A percentile compares a stretch with the other conserved stretches of the same genome.
Conservation (phyloP, 1,284 basidiomycete genomes). For the Trichosporon faecale region DNA sequence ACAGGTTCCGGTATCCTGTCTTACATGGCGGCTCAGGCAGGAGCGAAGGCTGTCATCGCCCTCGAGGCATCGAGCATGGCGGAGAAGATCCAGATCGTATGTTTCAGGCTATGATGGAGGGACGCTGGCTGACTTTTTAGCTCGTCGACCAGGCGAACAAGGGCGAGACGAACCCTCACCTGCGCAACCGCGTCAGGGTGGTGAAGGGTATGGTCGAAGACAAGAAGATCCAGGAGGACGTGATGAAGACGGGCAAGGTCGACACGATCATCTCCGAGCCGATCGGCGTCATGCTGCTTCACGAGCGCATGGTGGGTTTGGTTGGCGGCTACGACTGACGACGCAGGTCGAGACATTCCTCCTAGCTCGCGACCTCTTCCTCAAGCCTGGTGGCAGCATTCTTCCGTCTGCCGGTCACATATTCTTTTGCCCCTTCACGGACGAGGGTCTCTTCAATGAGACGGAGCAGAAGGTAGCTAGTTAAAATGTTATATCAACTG, state of each 20-base stretch:
- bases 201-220: constrained; percentile 51
- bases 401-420: constrained; percentile 54
- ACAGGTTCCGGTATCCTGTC: constrained; percentile 56
- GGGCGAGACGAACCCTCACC: constrained; percentile 41
- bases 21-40: constrained; percentile 55
- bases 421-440: constrained; percentile 55
- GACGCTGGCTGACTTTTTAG: constrained; percentile 25
- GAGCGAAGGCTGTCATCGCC: constrained; percentile 55
- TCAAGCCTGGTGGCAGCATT: constrained; percentile 54
- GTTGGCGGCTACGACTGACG: not conserved
- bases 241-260: constrained; percentile 48
- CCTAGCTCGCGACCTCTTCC: constrained; percentile 54
- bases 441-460: constrained; percentile 55
- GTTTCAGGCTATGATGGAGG: constrained; percentile 13
- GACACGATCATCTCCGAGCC: constrained; percentile 58
- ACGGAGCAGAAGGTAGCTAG: constrained; percentile 52
- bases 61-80: constrained; percentile 57
- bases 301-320: constrained; percentile 55
- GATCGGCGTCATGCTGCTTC: constrained; percentile 56
- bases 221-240: constrained; percentile 39
- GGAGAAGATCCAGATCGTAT: constrained; percentile 52
- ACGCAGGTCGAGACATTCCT: constrained; percentile 54
- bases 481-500: not conserved
- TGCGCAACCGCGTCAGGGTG: constrained; percentile 41
- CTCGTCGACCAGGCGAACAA: constrained; percentile 47